Conservation (phyloP, 2,329 filamentous ascomycete genomes). For the Colletotrichum chlorophyti region DNA sequence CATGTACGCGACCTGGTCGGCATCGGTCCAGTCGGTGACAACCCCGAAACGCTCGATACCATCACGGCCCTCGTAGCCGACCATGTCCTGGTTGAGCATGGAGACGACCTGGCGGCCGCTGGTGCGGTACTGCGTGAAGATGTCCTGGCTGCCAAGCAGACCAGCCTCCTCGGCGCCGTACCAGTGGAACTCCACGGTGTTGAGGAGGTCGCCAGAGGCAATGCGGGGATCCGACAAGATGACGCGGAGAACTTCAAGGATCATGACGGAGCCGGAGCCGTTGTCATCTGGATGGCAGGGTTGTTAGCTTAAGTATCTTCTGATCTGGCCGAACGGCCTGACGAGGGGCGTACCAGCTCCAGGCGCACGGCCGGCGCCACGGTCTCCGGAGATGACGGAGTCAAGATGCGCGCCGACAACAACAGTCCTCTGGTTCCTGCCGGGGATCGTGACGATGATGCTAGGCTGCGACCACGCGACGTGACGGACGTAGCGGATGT, state of each 20-base stretch:
- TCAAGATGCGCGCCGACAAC: constrained; percentile 83
- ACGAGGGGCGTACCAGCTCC: constrained; percentile 54
- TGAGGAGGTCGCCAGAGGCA: constrained; percentile 66
- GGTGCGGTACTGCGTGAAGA: constrained; percentile 46
- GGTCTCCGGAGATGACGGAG: constrained; percentile 78
- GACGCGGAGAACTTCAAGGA: constrained; percentile 78
- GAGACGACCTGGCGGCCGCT: constrained; percentile 43
- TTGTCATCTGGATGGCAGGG: constrained; percentile 81
- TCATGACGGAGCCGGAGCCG: constrained; percentile 79
- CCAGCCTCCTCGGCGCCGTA: constrained; percentile 85
- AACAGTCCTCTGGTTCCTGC: constrained; percentile 71
- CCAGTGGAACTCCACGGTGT: constrained; percentile 88
- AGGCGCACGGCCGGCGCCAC: constrained; percentile 73
- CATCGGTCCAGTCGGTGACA: constrained; percentile 47
- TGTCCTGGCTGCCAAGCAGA: constrained; percentile 72
- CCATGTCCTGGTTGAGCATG: constrained; percentile 54
- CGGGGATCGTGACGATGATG: constrained; percentile 83
- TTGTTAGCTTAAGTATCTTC: background rate
- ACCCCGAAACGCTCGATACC: constrained; percentile 43
- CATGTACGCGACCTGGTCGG: constrained; percentile 43
- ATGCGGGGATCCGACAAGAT: constrained; percentile 70
- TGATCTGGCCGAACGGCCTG: background rate
- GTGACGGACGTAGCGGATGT: constrained; percentile 71
- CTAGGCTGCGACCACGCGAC: constrained; percentile 74
- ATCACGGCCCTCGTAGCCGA: constrained; percentile 43